phyloP scores from a whole-genome alignment of 2,329 filamentous ascomycete species.

The Cladophialophora exuberans region DNA sequence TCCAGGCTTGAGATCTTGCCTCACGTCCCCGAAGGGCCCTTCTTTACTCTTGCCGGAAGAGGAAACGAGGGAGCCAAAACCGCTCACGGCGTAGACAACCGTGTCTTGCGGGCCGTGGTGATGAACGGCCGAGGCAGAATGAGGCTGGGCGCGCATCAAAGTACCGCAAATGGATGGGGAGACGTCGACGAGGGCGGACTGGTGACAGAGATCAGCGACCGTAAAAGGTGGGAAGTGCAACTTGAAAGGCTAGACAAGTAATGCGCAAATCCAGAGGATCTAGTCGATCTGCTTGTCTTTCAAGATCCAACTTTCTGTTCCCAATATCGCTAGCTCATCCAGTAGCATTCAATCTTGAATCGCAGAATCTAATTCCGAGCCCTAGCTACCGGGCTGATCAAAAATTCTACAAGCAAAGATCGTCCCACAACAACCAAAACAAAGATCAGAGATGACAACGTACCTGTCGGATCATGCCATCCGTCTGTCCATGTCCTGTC shows the following conservation, averaged over 20 bases:
- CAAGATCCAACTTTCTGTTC: too few species aligned
- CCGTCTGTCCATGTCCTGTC: conserved; percentile 49
- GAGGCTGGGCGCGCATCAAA: conserved; percentile 68
- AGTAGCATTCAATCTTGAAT: too few species aligned
- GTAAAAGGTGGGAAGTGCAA: background rate
- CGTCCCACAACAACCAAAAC: too few species aligned
- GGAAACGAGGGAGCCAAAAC: conserved; percentile 61
- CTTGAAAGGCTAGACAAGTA: too few species aligned
- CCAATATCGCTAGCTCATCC: too few species aligned
- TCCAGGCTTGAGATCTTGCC: conserved; percentile 62
- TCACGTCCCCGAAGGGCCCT: conserved; percentile 55
- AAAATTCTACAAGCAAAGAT: too few species aligned
- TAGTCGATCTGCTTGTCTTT: too few species aligned
- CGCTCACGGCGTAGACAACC: conserved; percentile 68
- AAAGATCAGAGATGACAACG: background rate
- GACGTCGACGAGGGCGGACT: conserved; percentile 65
- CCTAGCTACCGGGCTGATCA: too few species aligned
- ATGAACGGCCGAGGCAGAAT: conserved; percentile 64
- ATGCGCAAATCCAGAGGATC: too few species aligned
- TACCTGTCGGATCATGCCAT: conserved; percentile 50
- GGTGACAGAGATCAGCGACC: conserved; percentile 10
- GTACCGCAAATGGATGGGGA: conserved; percentile 67
- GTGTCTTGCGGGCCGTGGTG: conserved; percentile 71
- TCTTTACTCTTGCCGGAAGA: conserved; percentile 39
- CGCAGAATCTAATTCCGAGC: background rate